Conservation (phyloP, 1,139 yeast genomes). For the Diutina rugosa region DNA sequence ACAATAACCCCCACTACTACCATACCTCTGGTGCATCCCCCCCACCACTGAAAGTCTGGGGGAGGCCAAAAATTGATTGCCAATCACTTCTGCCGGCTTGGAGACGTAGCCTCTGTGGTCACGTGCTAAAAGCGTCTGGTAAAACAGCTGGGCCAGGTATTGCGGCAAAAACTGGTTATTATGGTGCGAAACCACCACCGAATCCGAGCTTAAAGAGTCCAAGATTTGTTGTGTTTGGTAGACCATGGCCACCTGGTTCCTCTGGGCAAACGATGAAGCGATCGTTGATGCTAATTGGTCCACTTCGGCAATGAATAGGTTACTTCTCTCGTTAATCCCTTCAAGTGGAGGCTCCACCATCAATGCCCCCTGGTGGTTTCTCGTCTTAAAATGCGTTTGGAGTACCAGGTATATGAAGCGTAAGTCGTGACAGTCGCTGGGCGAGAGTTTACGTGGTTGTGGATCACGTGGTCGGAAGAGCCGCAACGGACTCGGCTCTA, state of each 20-base stretch:
- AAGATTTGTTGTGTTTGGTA: constrained; percentile 9
- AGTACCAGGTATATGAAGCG: constrained; percentile 19
- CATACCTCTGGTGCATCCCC: constrained; percentile 12
- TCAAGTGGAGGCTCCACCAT: constrained; percentile 4
- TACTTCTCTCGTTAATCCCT: constrained; percentile 4
- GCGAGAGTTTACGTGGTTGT: constrained; percentile 3
- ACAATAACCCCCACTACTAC: constrained; percentile 18
- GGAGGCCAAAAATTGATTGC: constrained; percentile 16
- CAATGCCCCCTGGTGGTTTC: constrained; percentile 22
- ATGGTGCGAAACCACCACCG: constrained; percentile 20
- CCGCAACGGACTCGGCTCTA: constrained; percentile 10
- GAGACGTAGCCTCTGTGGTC: constrained; percentile 25
- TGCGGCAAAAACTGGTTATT: constrained; percentile 24
- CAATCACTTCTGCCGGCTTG: constrained; percentile 19
- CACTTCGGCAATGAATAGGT: constrained; percentile 16
- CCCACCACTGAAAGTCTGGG: constrained; percentile 1
- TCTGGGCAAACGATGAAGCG: constrained; percentile 13
- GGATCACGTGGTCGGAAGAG: constrained; percentile 12
- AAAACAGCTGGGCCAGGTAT: constrained; percentile 19
- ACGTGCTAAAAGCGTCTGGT: constrained; percentile 23
- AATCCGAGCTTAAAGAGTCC: constrained; percentile 8
- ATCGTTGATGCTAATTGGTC: constrained; percentile 15
- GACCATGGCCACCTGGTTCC: constrained; percentile 17
- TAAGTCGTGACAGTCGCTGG: constrained; percentile 21
- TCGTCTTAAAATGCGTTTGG: constrained; percentile 17